phyloP scores from a whole-genome alignment of 352 stramenopile species.

The Globisporangium yorkense region DNA sequence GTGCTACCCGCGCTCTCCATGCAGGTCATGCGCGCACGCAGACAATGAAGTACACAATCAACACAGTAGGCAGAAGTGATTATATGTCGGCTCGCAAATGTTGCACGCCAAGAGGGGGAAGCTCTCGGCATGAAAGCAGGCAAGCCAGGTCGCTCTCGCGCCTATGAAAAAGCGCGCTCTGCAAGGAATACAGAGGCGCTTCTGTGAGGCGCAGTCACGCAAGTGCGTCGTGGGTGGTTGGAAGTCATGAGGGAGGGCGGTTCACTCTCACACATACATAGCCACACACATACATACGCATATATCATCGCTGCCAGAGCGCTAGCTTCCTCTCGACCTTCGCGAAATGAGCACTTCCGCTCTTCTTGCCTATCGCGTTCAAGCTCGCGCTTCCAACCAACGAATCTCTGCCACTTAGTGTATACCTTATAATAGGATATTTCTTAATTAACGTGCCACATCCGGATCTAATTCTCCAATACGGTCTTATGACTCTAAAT shows the following conservation, averaged over 20 bases:
- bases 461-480: no score
- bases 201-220: constrained; percentile 11
- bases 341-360: no score
- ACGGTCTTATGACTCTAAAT: no score
- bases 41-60: not conserved
- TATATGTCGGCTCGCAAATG: constrained; percentile 14
- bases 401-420: not conserved
- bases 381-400: no score
- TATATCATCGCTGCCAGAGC: no score
- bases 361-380: no score
- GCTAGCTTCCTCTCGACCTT: no score
- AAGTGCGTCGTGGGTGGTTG: not conserved
- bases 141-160: constrained; percentile 13
- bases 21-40: not conserved
- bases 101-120: constrained; percentile 16
- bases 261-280: not conserved
- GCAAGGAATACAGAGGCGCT: constrained; percentile 12
- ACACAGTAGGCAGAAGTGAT: not conserved
- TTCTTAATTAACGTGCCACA: no score
- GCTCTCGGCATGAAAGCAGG: constrained; percentile 19
- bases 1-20: not conserved
- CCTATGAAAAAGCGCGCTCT: constrained; percentile 14
- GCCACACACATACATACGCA: no score
- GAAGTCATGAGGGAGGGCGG: not conserved
- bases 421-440: no score